Percentiles rank a stretch among this genome's conserved stretches.
These are phyloP conservation scores for Rosa persica DNA, from an alignment of 306 rosid genomes.

Conservation along the genomic window DNA sequence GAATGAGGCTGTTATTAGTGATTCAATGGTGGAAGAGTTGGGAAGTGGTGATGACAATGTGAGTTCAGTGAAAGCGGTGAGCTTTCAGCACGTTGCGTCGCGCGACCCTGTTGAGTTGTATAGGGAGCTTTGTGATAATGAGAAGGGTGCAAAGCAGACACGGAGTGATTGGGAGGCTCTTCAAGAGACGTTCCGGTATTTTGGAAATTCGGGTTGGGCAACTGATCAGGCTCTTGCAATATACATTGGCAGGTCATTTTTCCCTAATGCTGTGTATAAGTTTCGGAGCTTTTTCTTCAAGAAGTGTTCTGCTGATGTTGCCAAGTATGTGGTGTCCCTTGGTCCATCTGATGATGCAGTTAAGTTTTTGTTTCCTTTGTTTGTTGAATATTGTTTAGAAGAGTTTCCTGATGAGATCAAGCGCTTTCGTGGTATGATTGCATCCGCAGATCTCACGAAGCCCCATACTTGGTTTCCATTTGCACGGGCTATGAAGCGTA, in stretches of 20 bases:
- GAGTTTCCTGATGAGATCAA: conserved; percentile 72
- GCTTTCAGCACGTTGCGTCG: conserved; percentile 37
- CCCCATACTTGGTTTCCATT: conserved; percentile 96
- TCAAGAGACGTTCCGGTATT: conserved; percentile 35
- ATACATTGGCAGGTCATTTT: conserved; percentile 85
- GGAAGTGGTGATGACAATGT: conserved; percentile 20
- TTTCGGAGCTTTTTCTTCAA: conserved; percentile 49
- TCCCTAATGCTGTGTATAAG: conserved; percentile 71
- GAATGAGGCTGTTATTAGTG: conserved; percentile 15
- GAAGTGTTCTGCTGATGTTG: conserved; percentile 56
- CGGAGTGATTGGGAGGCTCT: conserved; percentile 46
- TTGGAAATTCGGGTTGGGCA: conserved; percentile 78
- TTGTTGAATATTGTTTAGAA: conserved; percentile 80
- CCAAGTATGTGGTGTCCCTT: conserved; percentile 52
- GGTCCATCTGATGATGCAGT: conserved; percentile 67
- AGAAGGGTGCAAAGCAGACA: conserved; percentile 34
- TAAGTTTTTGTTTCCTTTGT: conserved; percentile 78
- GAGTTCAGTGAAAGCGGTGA: conserved; percentile 27
- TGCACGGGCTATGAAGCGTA: conserved; percentile 90
- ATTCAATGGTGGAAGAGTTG: conserved; percentile 27
- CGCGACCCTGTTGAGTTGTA: conserved; percentile 62
- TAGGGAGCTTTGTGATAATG: conserved; percentile 36
- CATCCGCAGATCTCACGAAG: conserved; percentile 76
- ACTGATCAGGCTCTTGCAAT: conserved; percentile 87
- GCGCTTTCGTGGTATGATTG: conserved; percentile 59